phyloP scores from a whole-genome alignment of 805 yeast species.

The Ogataea philodendri region DNA sequence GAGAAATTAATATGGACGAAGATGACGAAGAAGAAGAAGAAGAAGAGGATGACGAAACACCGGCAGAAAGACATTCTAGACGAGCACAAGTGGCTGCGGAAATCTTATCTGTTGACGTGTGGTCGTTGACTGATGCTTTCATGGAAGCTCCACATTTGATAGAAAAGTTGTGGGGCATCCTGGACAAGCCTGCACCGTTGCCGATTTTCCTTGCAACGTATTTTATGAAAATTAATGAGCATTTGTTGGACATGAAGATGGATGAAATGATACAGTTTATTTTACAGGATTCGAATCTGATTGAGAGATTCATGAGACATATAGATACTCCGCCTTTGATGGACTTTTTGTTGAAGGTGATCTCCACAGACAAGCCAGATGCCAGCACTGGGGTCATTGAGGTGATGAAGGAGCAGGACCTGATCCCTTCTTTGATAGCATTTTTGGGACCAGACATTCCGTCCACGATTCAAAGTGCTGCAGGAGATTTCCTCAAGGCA shows the following conservation, averaged over 20 bases:
- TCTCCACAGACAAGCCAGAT: constrained; percentile 91
- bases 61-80: constrained; percentile 35
- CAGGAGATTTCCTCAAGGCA: constrained; percentile 93
- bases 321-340: constrained; percentile 91
- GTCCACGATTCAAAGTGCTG: constrained; percentile 82
- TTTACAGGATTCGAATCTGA: constrained; percentile 63
- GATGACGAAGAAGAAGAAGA: constrained; percentile 32
- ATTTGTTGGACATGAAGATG: constrained; percentile 82
- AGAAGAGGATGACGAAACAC: constrained; percentile 33
- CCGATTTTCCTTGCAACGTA: constrained; percentile 79
- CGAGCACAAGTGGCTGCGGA: constrained; percentile 79
- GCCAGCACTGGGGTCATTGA: constrained; percentile 84
- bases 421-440: constrained; percentile 70
- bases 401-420: constrained; percentile 63
- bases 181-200: constrained; percentile 65
- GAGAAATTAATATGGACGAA: constrained; percentile 24
- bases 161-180: constrained; percentile 72
- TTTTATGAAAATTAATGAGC: constrained; percentile 90
- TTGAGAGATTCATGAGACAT: constrained; percentile 77
- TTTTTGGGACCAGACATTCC: constrained; percentile 66
- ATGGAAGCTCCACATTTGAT: constrained; percentile 70
- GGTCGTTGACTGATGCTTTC: constrained; percentile 89
- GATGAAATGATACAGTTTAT: constrained; percentile 75
- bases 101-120: constrained; percentile 84
- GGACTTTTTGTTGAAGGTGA: constrained; percentile 86